Evolutionary conservation across 2,329 filamentous ascomycete species (phyloP), one percentile per base, ranked within the genome.

Genomic region (Keithomyces neogunnii): DNA sequence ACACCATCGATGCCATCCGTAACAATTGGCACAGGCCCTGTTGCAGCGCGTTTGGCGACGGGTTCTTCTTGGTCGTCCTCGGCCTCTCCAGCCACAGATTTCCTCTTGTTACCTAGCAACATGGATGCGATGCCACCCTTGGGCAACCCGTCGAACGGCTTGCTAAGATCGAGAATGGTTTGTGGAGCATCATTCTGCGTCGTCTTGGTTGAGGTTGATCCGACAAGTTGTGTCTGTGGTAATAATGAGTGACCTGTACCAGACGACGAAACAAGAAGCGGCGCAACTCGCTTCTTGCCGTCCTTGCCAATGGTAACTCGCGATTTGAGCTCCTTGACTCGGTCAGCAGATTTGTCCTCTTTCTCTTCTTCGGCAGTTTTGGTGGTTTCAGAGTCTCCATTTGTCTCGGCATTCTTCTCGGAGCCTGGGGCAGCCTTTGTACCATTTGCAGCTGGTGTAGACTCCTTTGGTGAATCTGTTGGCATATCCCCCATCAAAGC

Each of bases 291-390:
- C 72, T 99, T 99, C 71, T 93, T 97, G 32, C 93, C 93, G 58
- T 99, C 92, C 66, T 96, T 97, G 0, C 89, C 95, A 54, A 96
- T 85, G 0, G 92, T 96, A 3, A 97, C 91, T 49, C 93, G 81
- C 55, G 92, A 89, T 69, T 97, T 97, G 56, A 97, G 70, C 60
- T 74, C 74, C 55, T 72, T 76, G 61, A 81, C 75, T 53, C 77
- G 70, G 53, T 80, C 73, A 1, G 73, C 77, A 3, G 72, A 64
- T 63, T 82, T 80, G 56, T 80, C 76, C 1, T 73, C 73, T 7
- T 67, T 69, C 57, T 81, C 77, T 48, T 77, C 71, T 4, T 68
- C 66, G 2, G 63, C 56, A n/a, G 61, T 60, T 28, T 60, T 58
- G 8, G 59, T 53, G 38, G 65, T 57, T 47, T 70, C 67, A 5